These are phyloP conservation scores for Fusarium veterinarium DNA, from an alignment of 2,329 filamentous ascomycete genomes.

Conservation along the genomic window DNA sequence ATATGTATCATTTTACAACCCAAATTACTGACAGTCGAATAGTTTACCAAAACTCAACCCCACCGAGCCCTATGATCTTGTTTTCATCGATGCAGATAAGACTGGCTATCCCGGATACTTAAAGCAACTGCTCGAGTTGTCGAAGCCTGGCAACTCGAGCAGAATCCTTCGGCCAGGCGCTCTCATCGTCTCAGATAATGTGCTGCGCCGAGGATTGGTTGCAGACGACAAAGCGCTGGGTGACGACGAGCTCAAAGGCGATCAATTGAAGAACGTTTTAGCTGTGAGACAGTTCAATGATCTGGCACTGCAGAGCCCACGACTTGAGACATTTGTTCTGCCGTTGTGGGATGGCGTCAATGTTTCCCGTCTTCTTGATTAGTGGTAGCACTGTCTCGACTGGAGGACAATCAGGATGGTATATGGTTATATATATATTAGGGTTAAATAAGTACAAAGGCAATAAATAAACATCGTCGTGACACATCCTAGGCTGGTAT, in stretches of 20 bases:
- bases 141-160: conserved; percentile 49
- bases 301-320: conserved; percentile 45
- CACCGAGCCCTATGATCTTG: conserved; percentile 59
- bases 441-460: conserved; percentile 5
- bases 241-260: conserved; percentile 32
- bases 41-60: conserved; percentile 48
- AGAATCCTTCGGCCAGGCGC: conserved; percentile 62
- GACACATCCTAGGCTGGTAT: conserved; percentile 8
- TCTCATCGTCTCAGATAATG: conserved; percentile 66
- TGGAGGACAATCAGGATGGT: neutral
- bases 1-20: too few species aligned
- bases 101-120: conserved; percentile 63
- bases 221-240: conserved; percentile 50
- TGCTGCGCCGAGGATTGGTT: conserved; percentile 61
- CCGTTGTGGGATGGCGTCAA: conserved; percentile 58
- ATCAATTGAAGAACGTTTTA: conserved; percentile 36
- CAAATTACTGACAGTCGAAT: neutral
- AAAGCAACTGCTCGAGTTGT: conserved; percentile 57
- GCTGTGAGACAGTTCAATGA: conserved; percentile 53
- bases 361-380: conserved; percentile 55
- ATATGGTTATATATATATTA: conserved; percentile 10
- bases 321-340: conserved; percentile 55
- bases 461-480: neutral
- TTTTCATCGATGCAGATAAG: conserved; percentile 68
- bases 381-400: neutral